Base-by-base conservation (phyloP, 1,284 basidiomycete genomes). In the Polyporus tsugae region DNA sequence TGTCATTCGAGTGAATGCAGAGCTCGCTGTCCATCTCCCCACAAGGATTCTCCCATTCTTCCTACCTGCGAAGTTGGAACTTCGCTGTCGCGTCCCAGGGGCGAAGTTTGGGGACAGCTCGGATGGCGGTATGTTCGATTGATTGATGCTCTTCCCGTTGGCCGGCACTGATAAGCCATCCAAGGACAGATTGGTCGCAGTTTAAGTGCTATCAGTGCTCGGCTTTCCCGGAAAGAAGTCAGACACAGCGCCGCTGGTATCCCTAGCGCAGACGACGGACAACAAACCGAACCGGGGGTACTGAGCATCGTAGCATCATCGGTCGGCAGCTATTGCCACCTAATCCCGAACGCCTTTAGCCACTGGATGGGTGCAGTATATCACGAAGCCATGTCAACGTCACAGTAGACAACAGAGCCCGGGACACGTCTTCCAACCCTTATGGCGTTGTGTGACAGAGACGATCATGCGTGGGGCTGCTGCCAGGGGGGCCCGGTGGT, bases 231-330 rank as follows among this genome's bases (percentile, higher is more conserved):
- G 25, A 49, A 19, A 46, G 44, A 46, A 46, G 42, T 3, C 11
- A 25, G 6, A 41, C 41, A 41, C 17, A 41, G 13, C 46, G 22
- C 46, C 46, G 46, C 46, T 22, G 22, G 46, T 49, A 49, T 49
- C 46, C n/a, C 46, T n/a, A 46, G 44, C 46, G 17, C 29, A 29
- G 29, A 29, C 29, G 29, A 29, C 29, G 29, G 29, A 1, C 29
- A 2, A 29, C 29, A 29, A 29, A 29, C 44, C 44, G 44, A 46
- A n/a, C 44, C 7, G n/a, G 44, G 44, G 44, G 44, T 22, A 46
- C 42, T 19, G 42, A 46, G 44, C 44, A 46, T 46, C 44, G 44
- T n/a, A 46, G 44, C 44, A 46, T 46, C 44, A 46, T 46, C 44
- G 44, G 44, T 11, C 22, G 46, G 46, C 22, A 49, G 11, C 11